phyloP scores from a whole-genome alignment of 306 rosid species.

The Ziziphus jujuba region DNA sequence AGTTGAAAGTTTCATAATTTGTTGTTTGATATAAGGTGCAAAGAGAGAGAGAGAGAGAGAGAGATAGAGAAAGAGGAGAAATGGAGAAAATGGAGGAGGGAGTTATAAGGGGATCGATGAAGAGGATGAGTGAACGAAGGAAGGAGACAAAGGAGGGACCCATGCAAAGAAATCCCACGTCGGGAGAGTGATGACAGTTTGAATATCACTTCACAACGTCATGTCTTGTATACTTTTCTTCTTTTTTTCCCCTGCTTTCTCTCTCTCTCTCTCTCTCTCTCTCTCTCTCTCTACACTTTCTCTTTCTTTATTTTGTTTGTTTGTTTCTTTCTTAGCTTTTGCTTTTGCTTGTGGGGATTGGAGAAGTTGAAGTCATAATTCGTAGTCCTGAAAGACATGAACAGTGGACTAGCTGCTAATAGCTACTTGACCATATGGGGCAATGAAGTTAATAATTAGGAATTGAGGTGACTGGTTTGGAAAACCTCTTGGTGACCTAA shows the following conservation, averaged over 20 bases:
- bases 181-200: slow-evolving; percentile 24
- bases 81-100: background rate
- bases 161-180: slow-evolving; percentile 31
- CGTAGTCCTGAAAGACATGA: no score
- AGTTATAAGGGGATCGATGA: background rate
- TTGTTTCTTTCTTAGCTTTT: no score
- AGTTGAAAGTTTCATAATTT: background rate
- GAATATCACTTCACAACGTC: slow-evolving; percentile 35
- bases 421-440: no score
- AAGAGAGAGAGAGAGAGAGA: background rate
- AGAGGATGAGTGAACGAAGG: background rate
- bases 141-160: slow-evolving; percentile 32
- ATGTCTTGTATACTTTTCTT: background rate
- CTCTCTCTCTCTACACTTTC: background rate
- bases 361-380: no score
- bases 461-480: slow-evolving; percentile 12
- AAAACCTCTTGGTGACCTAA: slow-evolving; percentile 18
- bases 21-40: no score
- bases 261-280: background rate
- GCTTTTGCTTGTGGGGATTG: no score
- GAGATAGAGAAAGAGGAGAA: background rate
- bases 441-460: background rate
- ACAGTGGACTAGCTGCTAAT: no score
- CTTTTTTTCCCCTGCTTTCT: background rate
- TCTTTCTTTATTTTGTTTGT: no score